Evolutionary conservation across 768 basidiomycete genomes (phyloP), one percentile per base, ranked within the genome.

Genomic region (Lentinus tigrinus): DNA sequence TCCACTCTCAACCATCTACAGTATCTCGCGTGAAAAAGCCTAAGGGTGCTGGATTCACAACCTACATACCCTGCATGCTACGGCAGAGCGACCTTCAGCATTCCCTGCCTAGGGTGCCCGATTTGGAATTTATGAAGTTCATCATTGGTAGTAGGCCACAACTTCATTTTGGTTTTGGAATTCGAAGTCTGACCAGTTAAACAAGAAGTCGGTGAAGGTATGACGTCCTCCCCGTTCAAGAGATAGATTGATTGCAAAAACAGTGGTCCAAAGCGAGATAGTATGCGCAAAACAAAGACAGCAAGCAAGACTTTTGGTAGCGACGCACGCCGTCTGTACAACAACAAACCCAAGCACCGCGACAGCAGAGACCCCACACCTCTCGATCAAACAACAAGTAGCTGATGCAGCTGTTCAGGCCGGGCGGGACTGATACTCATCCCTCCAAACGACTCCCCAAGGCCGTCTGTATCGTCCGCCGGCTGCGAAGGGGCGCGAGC

Each of bases 401-500:
- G 43, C n/a, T 39, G 54, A 2, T 43, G 19, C n/a, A 56, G 21
- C 27, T 47, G 50, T 10, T 24, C 44, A 17, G 54, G 60, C 6
- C 54, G 77, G 28, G 69, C 71, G 11, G 91, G 91, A 63, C 91
- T 93, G 62, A 93, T 93, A 64, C 89, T 93, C 91, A 93, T 92
- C 31, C 83, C 85, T 9, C 81, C 88, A 61, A 93, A 82, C 3
- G 88, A 89, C 61, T 76, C 77, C 8, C 85, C 88, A 6, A 93
- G 76, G 3, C 78, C 81, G 26, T 76, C 77, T n/a, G 81, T 77
- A 52, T 80, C 78, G 10, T 69, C 70, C 16, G 65, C 67, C 11
- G 58, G 62, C 2, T 61, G 49, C 36, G 60, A 40, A 26, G 64
- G 53, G 1, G 54, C 19, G 31, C 62, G 58, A 27, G 68, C 62